Percentiles rank a stretch among this genome's conserved stretches.
These are phyloP conservation scores for Mucor plumbeus DNA, from an alignment of 371 early-diverging fungal genomes.

Conservation along the genomic window DNA sequence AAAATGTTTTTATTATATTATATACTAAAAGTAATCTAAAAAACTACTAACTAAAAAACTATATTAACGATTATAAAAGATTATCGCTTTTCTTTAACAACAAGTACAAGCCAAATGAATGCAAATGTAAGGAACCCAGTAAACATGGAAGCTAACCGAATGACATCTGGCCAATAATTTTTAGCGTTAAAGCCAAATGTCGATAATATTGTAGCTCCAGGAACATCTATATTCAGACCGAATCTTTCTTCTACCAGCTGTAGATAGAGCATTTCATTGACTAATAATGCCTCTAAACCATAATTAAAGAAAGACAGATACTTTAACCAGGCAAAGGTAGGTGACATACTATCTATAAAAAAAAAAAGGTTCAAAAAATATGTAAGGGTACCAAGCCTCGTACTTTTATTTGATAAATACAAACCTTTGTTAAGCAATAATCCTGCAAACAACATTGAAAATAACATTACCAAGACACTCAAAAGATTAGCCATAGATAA, in stretches of 20 bases:
- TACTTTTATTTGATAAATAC: not conserved
- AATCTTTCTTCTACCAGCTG: conserved; percentile 81
- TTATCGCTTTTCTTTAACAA: conserved; percentile 85
- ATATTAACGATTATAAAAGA: not conserved
- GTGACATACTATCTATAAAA: conserved; percentile 73
- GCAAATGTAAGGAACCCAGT: conserved; percentile 69
- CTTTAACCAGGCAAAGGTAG: conserved; percentile 77
- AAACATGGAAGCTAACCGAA: conserved; percentile 66
- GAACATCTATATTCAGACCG: conserved; percentile 86
- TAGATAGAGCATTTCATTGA: conserved; percentile 83
- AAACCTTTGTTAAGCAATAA: conserved; percentile 83
- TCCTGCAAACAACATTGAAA: conserved; percentile 92
- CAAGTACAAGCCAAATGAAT: conserved; percentile 79
- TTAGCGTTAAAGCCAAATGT: conserved; percentile 90
- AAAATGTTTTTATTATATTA: no score
- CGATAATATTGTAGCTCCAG: conserved; percentile 83
- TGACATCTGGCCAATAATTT: conserved; percentile 86
- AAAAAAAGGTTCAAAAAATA: not conserved
- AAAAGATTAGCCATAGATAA: conserved; percentile 82
- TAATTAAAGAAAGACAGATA: conserved; percentile 87
- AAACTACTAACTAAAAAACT: no score
- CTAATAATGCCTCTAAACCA: conserved; percentile 87
- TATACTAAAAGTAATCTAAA: no score
- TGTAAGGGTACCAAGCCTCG: not conserved
- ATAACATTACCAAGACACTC: conserved; percentile 81